Evolutionary conservation across 1,284 basidiomycete genomes (phyloP).

Genomic region (Tremellales sp.): DNA sequence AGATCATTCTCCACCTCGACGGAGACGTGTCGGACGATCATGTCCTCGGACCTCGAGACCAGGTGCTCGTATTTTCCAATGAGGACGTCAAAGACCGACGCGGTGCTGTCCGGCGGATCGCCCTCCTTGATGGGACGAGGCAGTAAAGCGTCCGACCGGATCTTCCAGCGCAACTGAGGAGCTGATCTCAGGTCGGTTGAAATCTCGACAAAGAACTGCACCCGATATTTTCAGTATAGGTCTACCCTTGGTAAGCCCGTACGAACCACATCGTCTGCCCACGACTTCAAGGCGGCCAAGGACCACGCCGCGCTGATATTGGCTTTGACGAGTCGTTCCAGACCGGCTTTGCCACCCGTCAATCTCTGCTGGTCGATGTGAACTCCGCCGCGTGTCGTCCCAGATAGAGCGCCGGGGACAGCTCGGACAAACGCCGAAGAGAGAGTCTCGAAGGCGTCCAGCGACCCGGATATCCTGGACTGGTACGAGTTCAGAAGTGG

Average conservation of each 20-base stretch:
- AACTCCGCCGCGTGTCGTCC: constrained; percentile 52
- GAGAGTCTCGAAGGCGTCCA: constrained; percentile 90
- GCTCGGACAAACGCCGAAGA: constrained; percentile 81
- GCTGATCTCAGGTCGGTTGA: constrained; percentile 67
- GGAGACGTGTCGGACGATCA: constrained; percentile 74
- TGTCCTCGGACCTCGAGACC: constrained; percentile 70
- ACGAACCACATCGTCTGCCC: constrained; percentile 81
- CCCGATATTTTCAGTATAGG: background rate
- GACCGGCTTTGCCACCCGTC: constrained; percentile 73
- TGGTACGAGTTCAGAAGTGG: constrained; percentile 77
- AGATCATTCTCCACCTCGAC: constrained; percentile 71
- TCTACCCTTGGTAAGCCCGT: background rate
- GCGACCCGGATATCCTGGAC: constrained; percentile 69
- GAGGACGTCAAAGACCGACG: constrained; percentile 71
- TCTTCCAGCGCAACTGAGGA: constrained; percentile 12
- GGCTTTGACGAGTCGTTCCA: constrained; percentile 76
- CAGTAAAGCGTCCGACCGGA: constrained; percentile 44
- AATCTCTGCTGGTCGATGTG: constrained; percentile 54
- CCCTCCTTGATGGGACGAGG: constrained; percentile 12
- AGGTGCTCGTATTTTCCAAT: constrained; percentile 62
- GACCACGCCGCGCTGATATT: constrained; percentile 72
- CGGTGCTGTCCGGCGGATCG: too few species aligned
- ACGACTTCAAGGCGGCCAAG: constrained; percentile 61
- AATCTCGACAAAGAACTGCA: constrained; percentile 81
- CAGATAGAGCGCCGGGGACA: constrained; percentile 76